Percentiles rank a stretch among this genome's conserved stretches.
Evolutionary conservation across 2,329 filamentous ascomycete genomes (phyloP).

Genomic region (Domatiomyces catenatus): DNA sequence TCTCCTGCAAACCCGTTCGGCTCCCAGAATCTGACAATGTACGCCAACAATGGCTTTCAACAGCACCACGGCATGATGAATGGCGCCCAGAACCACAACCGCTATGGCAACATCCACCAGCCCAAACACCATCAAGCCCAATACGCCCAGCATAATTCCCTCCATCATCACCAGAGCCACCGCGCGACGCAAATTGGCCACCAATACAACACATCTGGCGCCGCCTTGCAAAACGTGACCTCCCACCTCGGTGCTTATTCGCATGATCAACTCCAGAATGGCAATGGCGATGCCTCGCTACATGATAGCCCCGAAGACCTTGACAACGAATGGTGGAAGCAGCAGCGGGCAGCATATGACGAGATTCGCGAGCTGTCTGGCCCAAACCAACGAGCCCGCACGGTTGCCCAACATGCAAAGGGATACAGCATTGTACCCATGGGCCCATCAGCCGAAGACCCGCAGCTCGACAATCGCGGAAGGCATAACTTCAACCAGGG

Average conservation of each 20-base stretch:
- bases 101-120: conserved; percentile 33
- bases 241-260: conserved; percentile 41
- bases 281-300: conserved; percentile 37
- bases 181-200: conserved; percentile 28
- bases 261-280: conserved; percentile 42
- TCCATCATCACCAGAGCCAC: conserved; percentile 23
- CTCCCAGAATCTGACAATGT: conserved; percentile 33
- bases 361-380: conserved; percentile 55
- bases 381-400: conserved; percentile 52
- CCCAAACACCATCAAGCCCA: conserved; percentile 34
- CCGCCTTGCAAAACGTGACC: conserved; percentile 30
- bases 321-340: conserved; percentile 64
- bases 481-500: conserved; percentile 22
- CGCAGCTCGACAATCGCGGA: conserved; percentile 42
- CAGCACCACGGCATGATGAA: conserved; percentile 37
- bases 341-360: conserved; percentile 68
- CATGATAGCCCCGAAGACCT: conserved; percentile 43
- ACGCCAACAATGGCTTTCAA: conserved; percentile 31
- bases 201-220: conserved; percentile 36
- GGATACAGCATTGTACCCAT: conserved; percentile 32
- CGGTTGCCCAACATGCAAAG: conserved; percentile 32
- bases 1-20: conserved; percentile 31
- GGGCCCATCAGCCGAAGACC: conserved; percentile 34
- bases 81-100: conserved; percentile 32
- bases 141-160: conserved; percentile 28